Evolutionary conservation across 2,329 filamentous ascomycete species (phyloP).

Genomic region (Colletotrichum tabaci): DNA sequence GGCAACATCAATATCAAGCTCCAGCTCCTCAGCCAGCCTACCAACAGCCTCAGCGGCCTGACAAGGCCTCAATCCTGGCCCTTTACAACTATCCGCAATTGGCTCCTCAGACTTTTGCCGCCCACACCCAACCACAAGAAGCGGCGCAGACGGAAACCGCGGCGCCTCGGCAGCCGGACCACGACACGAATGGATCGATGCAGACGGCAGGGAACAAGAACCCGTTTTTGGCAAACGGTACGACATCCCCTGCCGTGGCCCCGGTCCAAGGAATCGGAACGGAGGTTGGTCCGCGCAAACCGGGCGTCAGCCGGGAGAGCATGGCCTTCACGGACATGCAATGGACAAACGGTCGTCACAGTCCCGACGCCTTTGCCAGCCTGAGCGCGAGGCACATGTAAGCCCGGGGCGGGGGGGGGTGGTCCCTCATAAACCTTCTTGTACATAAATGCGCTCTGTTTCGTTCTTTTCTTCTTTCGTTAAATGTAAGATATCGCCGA

Average conservation of each 20-base stretch:
- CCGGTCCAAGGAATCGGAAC: slow-evolving; percentile 41
- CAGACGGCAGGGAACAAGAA: slow-evolving; percentile 65
- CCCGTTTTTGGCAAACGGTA: slow-evolving; percentile 65
- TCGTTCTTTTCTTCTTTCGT: not conserved
- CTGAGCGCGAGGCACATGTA: slow-evolving; percentile 73
- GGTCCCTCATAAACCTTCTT: slow-evolving; percentile 10
- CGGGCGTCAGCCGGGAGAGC: slow-evolving; percentile 78
- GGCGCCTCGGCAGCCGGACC: slow-evolving; percentile 39
- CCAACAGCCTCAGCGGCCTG: slow-evolving; percentile 59
- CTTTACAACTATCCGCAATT: slow-evolving; percentile 77
- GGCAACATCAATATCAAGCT: slow-evolving; percentile 46
- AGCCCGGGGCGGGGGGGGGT: slow-evolving; percentile 30
- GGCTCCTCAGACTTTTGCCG: slow-evolving; percentile 56
- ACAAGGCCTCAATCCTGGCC: slow-evolving; percentile 83
- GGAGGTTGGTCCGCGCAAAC: slow-evolving; percentile 43
- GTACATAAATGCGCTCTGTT: slow-evolving; percentile 22
- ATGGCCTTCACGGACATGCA: slow-evolving; percentile 76
- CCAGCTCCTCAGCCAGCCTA: slow-evolving; percentile 51
- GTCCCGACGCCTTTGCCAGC: slow-evolving; percentile 84
- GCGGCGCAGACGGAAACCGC: slow-evolving; percentile 17
- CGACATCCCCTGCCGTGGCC: slow-evolving; percentile 41
- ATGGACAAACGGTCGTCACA: slow-evolving; percentile 80
- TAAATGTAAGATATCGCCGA: slow-evolving; percentile 30
- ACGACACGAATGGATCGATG: slow-evolving; percentile 14
- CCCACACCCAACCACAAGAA: slow-evolving; percentile 45